Conservation (phyloP, 345 rosid genomes). For the Gossypium thurberi region DNA sequence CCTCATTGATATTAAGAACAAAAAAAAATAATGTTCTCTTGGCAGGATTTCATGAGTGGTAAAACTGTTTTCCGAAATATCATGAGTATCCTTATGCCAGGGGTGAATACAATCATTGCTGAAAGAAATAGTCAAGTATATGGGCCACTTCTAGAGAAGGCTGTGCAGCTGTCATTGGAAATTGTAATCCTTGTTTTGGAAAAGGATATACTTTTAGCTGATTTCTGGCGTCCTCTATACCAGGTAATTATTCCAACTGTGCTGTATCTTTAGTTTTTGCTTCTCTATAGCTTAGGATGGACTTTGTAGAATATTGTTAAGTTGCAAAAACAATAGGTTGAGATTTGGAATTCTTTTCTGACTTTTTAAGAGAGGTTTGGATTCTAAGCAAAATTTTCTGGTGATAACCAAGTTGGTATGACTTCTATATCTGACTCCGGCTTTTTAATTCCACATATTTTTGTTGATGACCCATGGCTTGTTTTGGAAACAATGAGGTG, state of each 20-base stretch:
- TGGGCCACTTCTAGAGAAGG: constrained; percentile 82
- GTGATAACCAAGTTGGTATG: not conserved
- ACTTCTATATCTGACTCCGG: not conserved
- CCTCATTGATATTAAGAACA: not conserved
- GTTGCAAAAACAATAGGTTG: not conserved
- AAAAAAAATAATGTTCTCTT: constrained; percentile 4
- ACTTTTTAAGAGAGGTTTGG: not conserved
- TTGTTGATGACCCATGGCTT: not conserved
- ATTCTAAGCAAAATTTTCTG: constrained; percentile 4
- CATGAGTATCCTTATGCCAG: constrained; percentile 76
- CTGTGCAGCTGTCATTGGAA: constrained; percentile 82
- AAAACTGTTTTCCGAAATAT: constrained; percentile 78
- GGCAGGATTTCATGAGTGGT: constrained; percentile 98
- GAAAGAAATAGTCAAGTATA: constrained; percentile 69
- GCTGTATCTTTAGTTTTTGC: not conserved
- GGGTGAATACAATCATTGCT: constrained; percentile 66
- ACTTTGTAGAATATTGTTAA: not conserved
- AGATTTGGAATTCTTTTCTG: not conserved
- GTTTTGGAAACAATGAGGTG: constrained; percentile 5
- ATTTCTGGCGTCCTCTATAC: constrained; percentile 90
- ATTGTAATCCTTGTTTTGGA: constrained; percentile 72
- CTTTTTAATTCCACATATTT: not conserved
- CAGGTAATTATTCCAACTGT: constrained; percentile 41
- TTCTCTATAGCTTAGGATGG: not conserved
- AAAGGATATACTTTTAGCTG: constrained; percentile 71